phyloP scores from a whole-genome alignment of 345 rosid genomes.

The Melaleuca alternifolia region DNA sequence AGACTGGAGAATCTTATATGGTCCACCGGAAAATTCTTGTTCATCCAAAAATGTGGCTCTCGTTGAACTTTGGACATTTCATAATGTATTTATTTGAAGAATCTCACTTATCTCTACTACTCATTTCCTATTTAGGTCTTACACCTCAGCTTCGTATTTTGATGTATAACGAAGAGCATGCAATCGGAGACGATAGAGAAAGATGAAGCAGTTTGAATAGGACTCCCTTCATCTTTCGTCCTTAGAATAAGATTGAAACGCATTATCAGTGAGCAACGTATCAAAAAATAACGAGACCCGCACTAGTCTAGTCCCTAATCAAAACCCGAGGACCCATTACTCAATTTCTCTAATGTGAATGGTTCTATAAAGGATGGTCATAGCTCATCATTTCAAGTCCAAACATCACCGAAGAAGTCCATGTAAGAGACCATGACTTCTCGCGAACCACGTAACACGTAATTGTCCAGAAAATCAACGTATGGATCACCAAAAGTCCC shows the following conservation, averaged over 20 bases:
- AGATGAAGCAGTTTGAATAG: not conserved
- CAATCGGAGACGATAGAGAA: fast-evolving
- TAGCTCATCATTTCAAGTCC: not conserved
- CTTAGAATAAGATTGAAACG: not conserved
- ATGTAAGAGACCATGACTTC: not conserved
- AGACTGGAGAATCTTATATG: not conserved
- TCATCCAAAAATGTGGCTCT: not conserved
- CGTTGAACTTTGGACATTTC: not conserved
- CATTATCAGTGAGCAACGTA: not conserved
- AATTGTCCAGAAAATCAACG: not conserved
- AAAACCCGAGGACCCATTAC: not conserved
- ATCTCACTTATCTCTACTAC: not conserved
- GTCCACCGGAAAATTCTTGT: not conserved
- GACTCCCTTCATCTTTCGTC: not conserved
- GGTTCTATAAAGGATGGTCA: not conserved
- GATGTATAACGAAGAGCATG: not conserved
- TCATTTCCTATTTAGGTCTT: too few species aligned
- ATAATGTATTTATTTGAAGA: not conserved
- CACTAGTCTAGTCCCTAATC: not conserved
- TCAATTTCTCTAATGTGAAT: not conserved
- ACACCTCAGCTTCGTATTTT: not conserved
- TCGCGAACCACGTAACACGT: not conserved
- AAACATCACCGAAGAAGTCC: not conserved
- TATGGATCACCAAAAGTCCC: not conserved
- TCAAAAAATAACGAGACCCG: not conserved